Evolutionary conservation across 208 protist species (phyloP).

Genomic region (Leishmania lainsoni): DNA sequence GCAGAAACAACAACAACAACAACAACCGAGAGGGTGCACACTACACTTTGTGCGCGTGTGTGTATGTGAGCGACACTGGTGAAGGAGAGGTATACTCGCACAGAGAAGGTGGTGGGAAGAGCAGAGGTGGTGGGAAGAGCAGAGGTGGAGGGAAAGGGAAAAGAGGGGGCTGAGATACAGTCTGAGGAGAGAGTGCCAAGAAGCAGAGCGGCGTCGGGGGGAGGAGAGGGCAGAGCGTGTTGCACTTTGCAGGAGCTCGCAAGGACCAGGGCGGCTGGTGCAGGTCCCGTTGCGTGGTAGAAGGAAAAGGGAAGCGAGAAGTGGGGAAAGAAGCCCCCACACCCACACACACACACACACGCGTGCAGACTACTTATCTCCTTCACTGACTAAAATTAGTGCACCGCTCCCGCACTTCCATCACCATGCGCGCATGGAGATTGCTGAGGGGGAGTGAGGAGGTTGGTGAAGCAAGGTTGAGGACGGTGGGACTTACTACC

Average conservation of each 20-base stretch:
- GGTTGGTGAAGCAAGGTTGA: too few relatives aligned
- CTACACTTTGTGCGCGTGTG: background rate
- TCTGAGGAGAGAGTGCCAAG: background rate
- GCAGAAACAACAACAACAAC: too few relatives aligned
- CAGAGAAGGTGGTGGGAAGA: background rate
- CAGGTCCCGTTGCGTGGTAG: too few relatives aligned
- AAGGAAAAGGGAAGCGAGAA: slow-evolving; percentile 1
- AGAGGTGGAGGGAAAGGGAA: background rate
- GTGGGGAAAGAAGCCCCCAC: slow-evolving; percentile 7
- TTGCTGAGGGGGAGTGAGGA: too few relatives aligned
- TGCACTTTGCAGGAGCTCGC: too few relatives aligned
- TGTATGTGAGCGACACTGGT: background rate
- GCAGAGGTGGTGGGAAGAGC: background rate
- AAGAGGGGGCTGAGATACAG: background rate
- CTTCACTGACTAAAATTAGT: background rate
- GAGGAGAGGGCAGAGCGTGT: background rate
- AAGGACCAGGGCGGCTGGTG: too few relatives aligned
- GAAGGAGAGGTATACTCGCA: background rate
- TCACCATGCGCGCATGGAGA: too few relatives aligned
- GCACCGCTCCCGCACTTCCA: too few relatives aligned
- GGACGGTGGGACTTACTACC: background rate
- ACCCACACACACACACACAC: slow-evolving; percentile 3
- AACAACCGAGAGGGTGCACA: too few relatives aligned
- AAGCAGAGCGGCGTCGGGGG: background rate
- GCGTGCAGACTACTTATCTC: background rate